These are phyloP conservation scores for Trifolium dubium DNA, from an alignment of 306 rosid genomes.

Conservation along the genomic window DNA sequence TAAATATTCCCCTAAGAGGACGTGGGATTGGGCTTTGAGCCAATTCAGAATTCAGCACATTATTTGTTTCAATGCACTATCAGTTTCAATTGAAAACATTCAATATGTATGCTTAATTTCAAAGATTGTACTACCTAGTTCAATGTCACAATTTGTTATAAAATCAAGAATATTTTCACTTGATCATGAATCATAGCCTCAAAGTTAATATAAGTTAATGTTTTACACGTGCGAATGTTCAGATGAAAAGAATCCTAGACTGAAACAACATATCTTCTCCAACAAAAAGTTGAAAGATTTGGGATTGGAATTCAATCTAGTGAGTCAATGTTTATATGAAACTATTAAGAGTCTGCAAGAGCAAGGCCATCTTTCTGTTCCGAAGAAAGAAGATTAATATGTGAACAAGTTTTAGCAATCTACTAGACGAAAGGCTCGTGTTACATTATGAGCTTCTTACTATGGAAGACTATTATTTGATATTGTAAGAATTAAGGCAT, in stretches of 20 bases:
- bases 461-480: background rate
- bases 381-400: conserved; percentile 49
- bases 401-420: conserved; percentile 15
- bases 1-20: no score
- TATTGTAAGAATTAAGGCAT: conserved; percentile 4
- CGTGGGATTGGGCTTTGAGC: no score
- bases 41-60: no score
- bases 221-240: conserved; percentile 58
- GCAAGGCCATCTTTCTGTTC: conserved; percentile 70
- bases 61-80: background rate
- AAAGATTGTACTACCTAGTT: background rate
- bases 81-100: no score
- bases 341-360: conserved; percentile 92
- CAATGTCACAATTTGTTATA: background rate
- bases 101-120: background rate
- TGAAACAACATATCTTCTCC: conserved; percentile 70
- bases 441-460: background rate
- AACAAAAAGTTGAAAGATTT: conserved; percentile 77
- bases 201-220: background rate
- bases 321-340: conserved; percentile 75
- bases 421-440: conserved; percentile 5
- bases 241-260: conserved; percentile 80
- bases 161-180: background rate
- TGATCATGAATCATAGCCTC: background rate
- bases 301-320: conserved; percentile 83